phyloP scores from a whole-genome alignment of 345 rosid genomes.

The Gossypium anomalum region DNA sequence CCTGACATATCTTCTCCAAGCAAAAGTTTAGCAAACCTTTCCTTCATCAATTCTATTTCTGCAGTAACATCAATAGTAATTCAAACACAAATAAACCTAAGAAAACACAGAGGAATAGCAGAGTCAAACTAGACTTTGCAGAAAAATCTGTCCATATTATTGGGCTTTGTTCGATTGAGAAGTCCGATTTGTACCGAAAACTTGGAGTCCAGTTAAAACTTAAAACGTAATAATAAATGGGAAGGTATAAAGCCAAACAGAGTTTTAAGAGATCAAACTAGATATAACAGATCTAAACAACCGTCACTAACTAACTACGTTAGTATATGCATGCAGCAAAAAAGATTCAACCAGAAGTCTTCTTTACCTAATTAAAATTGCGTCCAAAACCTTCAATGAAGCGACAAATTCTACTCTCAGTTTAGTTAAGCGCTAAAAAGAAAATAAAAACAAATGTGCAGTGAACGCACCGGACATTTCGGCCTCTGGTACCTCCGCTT shows the following conservation, averaged over 20 bases:
- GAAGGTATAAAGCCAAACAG: neutral
- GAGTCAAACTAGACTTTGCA: neutral
- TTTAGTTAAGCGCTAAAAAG: neutral
- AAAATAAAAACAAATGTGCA: neutral
- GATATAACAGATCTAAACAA: neutral
- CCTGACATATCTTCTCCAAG: constrained; percentile 69
- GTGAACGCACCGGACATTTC: constrained; percentile 59
- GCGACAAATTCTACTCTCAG: neutral
- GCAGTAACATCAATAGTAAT: constrained; percentile 18
- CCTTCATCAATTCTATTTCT: constrained; percentile 45
- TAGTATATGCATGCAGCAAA: neutral
- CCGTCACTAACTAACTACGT: neutral
- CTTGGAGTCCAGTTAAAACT: neutral
- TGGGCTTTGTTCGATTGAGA: neutral
- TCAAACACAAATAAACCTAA: neutral
- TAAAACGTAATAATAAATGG: neutral
- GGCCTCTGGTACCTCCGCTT: constrained; percentile 41
- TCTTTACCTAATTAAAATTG: neutral
- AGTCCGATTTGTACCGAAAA: neutral
- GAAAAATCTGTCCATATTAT: neutral
- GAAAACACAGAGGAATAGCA: neutral
- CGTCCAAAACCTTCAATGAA: neutral
- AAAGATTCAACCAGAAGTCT: neutral
- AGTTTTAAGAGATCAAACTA: neutral
- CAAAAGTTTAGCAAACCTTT: constrained; percentile 44